A percentile compares a stretch with the other conserved stretches of the same genome.
These are phyloP conservation scores for Metschnikowia picachoensis DNA, from an alignment of 805 yeast species.

Conservation along the genomic window DNA sequence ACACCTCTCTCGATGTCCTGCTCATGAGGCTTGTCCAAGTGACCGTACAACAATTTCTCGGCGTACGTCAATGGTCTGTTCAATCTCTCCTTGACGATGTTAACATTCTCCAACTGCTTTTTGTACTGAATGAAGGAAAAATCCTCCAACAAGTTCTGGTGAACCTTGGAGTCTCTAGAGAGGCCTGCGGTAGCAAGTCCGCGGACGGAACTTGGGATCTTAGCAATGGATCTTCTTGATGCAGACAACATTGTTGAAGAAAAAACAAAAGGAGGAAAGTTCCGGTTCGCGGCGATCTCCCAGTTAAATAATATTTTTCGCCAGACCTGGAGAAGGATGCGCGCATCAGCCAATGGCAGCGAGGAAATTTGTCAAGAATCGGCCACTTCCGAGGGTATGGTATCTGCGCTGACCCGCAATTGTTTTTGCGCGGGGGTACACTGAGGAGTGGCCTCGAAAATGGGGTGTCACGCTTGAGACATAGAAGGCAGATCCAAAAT, in stretches of 20 bases:
- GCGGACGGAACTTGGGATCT: conserved; percentile 20
- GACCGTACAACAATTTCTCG: conserved; percentile 93
- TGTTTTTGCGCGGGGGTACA: too few relatives aligned
- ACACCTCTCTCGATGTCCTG: conserved; percentile 83
- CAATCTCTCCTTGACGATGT: conserved; percentile 77
- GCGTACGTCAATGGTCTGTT: conserved; percentile 91
- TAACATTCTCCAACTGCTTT: conserved; percentile 81
- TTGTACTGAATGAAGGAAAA: conserved; percentile 89
- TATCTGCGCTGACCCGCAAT: not conserved
- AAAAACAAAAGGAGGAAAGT: conserved; percentile 4
- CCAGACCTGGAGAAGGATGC: conserved; percentile 13
- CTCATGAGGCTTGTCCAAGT: conserved; percentile 87
- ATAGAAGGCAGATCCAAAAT: not conserved
- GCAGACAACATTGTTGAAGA: conserved; percentile 38
- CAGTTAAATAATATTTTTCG: conserved; percentile 11
- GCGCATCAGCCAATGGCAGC: conserved; percentile 21
- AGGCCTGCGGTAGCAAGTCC: conserved; percentile 22
- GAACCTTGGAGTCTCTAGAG: conserved; percentile 22
- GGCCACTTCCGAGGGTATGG: conserved; percentile 15
- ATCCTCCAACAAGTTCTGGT: conserved; percentile 75
- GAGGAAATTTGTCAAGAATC: conserved; percentile 20
- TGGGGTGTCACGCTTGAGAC: not conserved
- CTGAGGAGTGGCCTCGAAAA: too few relatives aligned
- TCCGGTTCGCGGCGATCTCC: conserved; percentile 4
- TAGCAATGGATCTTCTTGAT: conserved; percentile 31